phyloP scores from a whole-genome alignment of 768 basidiomycete genomes.

The Lactarius hatsudake region DNA sequence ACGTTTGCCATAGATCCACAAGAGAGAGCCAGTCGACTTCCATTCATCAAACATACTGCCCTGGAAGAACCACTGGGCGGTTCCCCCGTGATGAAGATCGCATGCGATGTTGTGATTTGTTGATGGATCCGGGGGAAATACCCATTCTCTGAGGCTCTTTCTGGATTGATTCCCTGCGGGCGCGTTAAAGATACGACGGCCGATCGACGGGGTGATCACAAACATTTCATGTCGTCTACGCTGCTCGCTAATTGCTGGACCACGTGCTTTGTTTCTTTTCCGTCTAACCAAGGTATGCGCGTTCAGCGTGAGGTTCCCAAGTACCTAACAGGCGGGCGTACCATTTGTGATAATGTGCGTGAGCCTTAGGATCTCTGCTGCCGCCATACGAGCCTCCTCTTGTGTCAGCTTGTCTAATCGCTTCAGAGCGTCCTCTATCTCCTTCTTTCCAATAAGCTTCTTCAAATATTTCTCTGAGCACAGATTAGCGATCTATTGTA shows the following conservation, averaged over 20 bases:
- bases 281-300: background rate
- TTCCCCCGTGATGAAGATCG: background rate
- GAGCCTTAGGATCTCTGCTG: background rate
- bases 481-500: background rate
- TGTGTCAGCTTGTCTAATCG: background rate
- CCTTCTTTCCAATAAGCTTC: background rate
- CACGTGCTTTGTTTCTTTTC: background rate
- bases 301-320: background rate
- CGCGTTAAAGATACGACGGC: background rate
- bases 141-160: background rate
- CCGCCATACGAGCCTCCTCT: background rate
- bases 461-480: background rate
- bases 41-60: background rate
- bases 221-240: background rate
- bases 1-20: background rate
- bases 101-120: background rate
- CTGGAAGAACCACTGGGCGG: background rate
- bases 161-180: background rate
- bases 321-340: background rate
- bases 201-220: background rate
- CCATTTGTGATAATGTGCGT: background rate
- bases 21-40: background rate
- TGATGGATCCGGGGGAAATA: background rate
- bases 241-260: background rate
- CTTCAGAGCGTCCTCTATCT: background rate